A percentile compares a stretch with the other conserved stretches of the same genome.
Conservation (phyloP, 1,139 yeast species). For the Blastobotrys ciferrii region DNA sequence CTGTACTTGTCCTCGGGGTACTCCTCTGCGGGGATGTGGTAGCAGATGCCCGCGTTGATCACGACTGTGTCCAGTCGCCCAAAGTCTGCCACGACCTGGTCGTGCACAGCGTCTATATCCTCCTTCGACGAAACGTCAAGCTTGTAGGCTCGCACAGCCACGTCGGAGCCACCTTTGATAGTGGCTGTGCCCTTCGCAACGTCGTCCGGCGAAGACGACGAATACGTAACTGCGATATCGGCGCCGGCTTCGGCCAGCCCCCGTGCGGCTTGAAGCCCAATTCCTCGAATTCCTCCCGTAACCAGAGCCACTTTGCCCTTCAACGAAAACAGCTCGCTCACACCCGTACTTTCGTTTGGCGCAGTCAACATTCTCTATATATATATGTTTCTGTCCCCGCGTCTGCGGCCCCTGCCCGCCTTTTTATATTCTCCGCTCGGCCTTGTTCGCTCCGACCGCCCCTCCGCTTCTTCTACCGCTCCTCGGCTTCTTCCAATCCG, state of each 20-base stretch:
- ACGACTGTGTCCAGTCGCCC: slow-evolving; percentile 71
- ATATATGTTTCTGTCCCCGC: too few species aligned
- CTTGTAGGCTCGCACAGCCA: slow-evolving; percentile 6
- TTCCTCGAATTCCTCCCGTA: slow-evolving; percentile 50
- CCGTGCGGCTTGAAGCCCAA: slow-evolving; percentile 45
- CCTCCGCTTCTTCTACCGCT: too few species aligned
- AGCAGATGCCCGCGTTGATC: slow-evolving; percentile 68
- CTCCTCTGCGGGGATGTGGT: slow-evolving; percentile 17
- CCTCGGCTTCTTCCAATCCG: too few species aligned
- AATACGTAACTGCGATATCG: slow-evolving; percentile 34
- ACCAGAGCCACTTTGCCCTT: slow-evolving; percentile 43
- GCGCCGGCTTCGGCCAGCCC: slow-evolving; percentile 36
- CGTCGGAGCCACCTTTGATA: background rate
- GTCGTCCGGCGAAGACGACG: slow-evolving; percentile 15
- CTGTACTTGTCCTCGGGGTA: slow-evolving; percentile 12
- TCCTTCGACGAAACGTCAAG: slow-evolving; percentile 2
- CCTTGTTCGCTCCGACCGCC: too few species aligned
- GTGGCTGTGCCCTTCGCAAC: background rate
- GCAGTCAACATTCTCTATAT: slow-evolving; percentile 17
- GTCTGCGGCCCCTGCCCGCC: too few species aligned
- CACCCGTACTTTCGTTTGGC: slow-evolving; percentile 29
- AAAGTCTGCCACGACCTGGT: slow-evolving; percentile 41
- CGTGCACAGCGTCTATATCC: slow-evolving; percentile 2
- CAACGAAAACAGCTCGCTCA: slow-evolving; percentile 32
- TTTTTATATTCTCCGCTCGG: too few species aligned